phyloP scores from a whole-genome alignment of 2,329 filamentous ascomycete species.

The Fusarium liriodendri region DNA sequence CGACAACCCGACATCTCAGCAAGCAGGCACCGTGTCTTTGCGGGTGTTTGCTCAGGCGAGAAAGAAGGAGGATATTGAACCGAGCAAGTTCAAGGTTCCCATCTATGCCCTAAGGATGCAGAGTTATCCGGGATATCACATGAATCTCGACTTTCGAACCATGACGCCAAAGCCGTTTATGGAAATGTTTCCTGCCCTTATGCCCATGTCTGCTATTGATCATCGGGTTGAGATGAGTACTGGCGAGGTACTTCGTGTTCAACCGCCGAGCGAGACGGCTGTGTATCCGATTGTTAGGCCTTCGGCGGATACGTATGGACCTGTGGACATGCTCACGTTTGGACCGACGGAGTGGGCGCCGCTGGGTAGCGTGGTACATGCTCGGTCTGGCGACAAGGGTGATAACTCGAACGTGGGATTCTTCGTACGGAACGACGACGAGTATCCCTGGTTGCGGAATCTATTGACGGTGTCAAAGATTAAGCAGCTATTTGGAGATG shows the following conservation, averaged over 20 bases:
- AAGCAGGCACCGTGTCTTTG: conserved; percentile 61
- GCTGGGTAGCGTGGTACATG: conserved; percentile 47
- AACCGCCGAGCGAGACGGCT: conserved; percentile 32
- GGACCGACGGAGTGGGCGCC: conserved; percentile 44
- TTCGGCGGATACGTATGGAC: conserved; percentile 42
- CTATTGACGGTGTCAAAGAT: conserved; percentile 54
- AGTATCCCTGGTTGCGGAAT: conserved; percentile 58
- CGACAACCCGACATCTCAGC: conserved; percentile 56
- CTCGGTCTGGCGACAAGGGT: conserved; percentile 55
- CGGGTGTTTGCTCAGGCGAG: conserved; percentile 59
- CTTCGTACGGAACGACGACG: conserved; percentile 56
- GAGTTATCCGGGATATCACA: conserved; percentile 56
- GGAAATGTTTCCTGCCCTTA: conserved; percentile 54
- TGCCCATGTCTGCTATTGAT: conserved; percentile 44
- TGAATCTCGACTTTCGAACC: conserved; percentile 57
- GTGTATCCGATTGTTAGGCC: conserved; percentile 41
- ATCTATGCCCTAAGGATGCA: conserved; percentile 55
- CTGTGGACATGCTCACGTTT: conserved; percentile 39
- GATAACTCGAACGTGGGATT: conserved; percentile 58
- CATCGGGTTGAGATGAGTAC: conserved; percentile 45
- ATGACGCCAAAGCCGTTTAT: conserved; percentile 57
- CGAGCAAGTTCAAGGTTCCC: conserved; percentile 51
- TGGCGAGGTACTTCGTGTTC: conserved; percentile 26
- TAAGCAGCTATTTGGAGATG: conserved; percentile 51
- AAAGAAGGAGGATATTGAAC: conserved; percentile 48